phyloP scores from a whole-genome alignment of 2,329 filamentous ascomycete genomes.

The Phialophora macrospora region DNA sequence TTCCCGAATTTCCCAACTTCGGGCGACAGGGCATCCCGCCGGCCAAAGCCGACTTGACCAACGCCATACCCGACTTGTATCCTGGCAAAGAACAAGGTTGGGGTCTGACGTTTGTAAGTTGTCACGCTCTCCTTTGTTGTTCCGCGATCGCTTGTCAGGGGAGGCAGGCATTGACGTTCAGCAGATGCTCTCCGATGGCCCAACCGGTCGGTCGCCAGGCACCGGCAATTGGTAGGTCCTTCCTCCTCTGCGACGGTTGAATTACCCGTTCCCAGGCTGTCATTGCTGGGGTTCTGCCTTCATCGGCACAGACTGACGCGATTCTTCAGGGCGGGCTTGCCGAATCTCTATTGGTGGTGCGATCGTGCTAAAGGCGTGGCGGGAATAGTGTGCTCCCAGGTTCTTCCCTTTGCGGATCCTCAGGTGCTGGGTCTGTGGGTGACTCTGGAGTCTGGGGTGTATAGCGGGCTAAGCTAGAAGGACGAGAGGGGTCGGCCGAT shows the following conservation, averaged over 20 bases:
- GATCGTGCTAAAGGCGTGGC: slow-evolving; percentile 57
- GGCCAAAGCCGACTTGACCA: slow-evolving; percentile 57
- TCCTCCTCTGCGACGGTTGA: background rate
- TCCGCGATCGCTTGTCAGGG: background rate
- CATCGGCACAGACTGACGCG: background rate
- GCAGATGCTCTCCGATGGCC: slow-evolving; percentile 59
- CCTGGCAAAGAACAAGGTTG: slow-evolving; percentile 64
- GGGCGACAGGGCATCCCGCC: slow-evolving; percentile 52
- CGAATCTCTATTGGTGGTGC: slow-evolving; percentile 67
- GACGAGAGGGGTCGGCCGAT: background rate
- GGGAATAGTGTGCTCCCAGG: slow-evolving; percentile 37
- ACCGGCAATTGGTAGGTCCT: slow-evolving; percentile 56
- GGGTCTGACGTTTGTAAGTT: slow-evolving; percentile 52
- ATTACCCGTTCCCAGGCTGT: background rate
- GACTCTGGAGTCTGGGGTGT: slow-evolving; percentile 35
- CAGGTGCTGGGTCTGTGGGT: slow-evolving; percentile 37
- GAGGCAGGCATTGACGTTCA: slow-evolving; percentile 34
- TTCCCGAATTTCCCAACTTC: slow-evolving; percentile 61
- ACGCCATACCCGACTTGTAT: slow-evolving; percentile 59
- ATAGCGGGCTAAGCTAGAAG: slow-evolving; percentile 21
- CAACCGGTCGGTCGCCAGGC: slow-evolving; percentile 57
- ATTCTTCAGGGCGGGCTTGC: slow-evolving; percentile 55
- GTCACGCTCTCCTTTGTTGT: too few species aligned
- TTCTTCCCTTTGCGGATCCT: slow-evolving; percentile 37
- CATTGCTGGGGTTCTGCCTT: background rate